Conservation (phyloP, 257 asterid genomes). For the Jaltomata sinuosa region DNA sequence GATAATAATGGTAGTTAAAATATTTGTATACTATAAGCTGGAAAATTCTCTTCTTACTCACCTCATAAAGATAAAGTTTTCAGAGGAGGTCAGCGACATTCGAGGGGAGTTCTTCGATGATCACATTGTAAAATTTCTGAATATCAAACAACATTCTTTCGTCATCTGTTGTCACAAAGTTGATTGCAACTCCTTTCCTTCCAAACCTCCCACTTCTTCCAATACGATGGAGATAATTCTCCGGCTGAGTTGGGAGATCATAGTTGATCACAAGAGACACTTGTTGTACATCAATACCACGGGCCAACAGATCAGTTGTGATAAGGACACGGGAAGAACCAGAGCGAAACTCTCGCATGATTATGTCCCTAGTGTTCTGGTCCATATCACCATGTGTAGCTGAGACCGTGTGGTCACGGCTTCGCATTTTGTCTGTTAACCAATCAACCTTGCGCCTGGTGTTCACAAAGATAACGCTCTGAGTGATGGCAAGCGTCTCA, state of each 20-base stretch:
- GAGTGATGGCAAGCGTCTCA: slow-evolving; percentile 69
- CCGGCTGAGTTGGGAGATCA: slow-evolving; percentile 75
- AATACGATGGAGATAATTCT: slow-evolving; percentile 69
- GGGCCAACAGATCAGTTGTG: slow-evolving; percentile 60
- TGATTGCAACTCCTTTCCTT: slow-evolving; percentile 72
- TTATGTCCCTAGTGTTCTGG: slow-evolving; percentile 72
- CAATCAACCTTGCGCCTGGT: slow-evolving; percentile 78
- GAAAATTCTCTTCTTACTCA: neutral
- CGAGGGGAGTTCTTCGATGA: slow-evolving; percentile 61
- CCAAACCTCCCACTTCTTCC: slow-evolving; percentile 81
- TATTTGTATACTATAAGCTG: neutral
- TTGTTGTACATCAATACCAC: slow-evolving; percentile 66
- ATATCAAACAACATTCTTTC: slow-evolving; percentile 64
- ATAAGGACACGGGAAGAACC: slow-evolving; percentile 63
- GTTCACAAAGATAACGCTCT: slow-evolving; percentile 72
- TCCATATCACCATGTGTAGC: slow-evolving; percentile 93
- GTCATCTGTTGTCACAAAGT: slow-evolving; percentile 51
- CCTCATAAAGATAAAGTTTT: neutral
- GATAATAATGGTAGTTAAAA: neutral
- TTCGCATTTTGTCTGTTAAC: slow-evolving; percentile 70
- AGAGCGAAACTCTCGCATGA: slow-evolving; percentile 75
- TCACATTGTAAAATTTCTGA: slow-evolving; percentile 69
- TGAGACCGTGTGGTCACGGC: slow-evolving; percentile 67
- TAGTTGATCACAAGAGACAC: slow-evolving; percentile 72
- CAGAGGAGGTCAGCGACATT: slow-evolving; percentile 71